Evolutionary conservation across 2,329 filamentous ascomycete genomes (phyloP).

Genomic region (Venturia pyrina): DNA sequence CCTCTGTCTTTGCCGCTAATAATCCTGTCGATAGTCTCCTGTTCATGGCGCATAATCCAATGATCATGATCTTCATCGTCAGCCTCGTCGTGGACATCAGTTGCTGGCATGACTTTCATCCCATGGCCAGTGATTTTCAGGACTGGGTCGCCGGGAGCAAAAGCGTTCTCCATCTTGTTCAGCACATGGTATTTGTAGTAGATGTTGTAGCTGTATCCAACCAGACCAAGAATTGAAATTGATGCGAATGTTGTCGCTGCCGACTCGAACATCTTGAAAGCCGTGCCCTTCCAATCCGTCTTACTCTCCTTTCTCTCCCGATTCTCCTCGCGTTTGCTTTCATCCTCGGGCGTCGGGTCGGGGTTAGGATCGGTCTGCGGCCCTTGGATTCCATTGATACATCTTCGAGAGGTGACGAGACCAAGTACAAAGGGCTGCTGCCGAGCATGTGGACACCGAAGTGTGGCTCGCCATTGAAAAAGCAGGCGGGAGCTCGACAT

Average conservation of each 20-base stretch:
- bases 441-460: not conserved
- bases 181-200: slow-evolving; percentile 83
- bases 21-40: slow-evolving; percentile 71
- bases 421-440: not conserved
- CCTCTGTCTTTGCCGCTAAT: slow-evolving; percentile 62
- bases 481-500: not conserved
- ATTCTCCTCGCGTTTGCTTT: slow-evolving; percentile 13
- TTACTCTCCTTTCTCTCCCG: not conserved
- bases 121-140: slow-evolving; percentile 49
- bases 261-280: slow-evolving; percentile 43
- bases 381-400: not conserved
- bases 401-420: slow-evolving; percentile 1
- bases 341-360: slow-evolving; percentile 22
- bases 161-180: slow-evolving; percentile 87
- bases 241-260: slow-evolving; percentile 42
- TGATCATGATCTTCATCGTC: slow-evolving; percentile 46
- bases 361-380: slow-evolving; percentile 26
- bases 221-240: slow-evolving; percentile 36
- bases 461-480: not conserved
- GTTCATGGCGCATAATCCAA: slow-evolving; percentile 80
- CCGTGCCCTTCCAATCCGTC: slow-evolving; percentile 26
- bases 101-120: slow-evolving; percentile 14
- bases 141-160: slow-evolving; percentile 83
- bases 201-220: slow-evolving; percentile 37
- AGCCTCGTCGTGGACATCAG: slow-evolving; percentile 41